Evolutionary conservation across 257 asterid genomes (phyloP).

Genomic region (Nicotiana obtusifolia): DNA sequence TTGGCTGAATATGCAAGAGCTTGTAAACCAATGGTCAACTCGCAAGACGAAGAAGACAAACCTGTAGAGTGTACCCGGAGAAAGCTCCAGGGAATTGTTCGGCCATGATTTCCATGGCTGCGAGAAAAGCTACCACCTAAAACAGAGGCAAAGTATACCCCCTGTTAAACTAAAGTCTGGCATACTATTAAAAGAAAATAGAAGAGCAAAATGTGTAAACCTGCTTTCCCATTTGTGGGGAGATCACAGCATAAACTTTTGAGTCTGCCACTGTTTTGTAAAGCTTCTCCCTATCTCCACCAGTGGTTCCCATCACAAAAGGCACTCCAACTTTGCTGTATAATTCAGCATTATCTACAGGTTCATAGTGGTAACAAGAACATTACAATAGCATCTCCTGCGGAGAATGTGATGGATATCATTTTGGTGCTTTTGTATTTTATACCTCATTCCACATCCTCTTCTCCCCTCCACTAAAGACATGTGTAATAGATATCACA

Average conservation of each 20-base stretch:
- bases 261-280: slow-evolving; percentile 72
- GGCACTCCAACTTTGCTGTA: slow-evolving; percentile 94
- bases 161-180: slow-evolving; percentile 2
- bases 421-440: not conserved
- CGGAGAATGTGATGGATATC: not conserved
- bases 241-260: slow-evolving; percentile 77
- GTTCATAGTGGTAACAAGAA: not conserved
- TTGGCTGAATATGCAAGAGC: not conserved
- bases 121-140: slow-evolving; percentile 96
- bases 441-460: not conserved
- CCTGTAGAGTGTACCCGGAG: slow-evolving; percentile 82
- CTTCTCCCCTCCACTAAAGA: not conserved
- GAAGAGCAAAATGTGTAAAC: slow-evolving; percentile 20
- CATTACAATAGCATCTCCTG: not conserved
- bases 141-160: slow-evolving; percentile 3
- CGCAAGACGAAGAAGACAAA: slow-evolving; percentile 15
- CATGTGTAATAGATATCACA: not conserved
- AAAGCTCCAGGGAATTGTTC: slow-evolving; percentile 95
- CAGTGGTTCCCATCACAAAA: slow-evolving; percentile 96
- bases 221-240: slow-evolving; percentile 99
- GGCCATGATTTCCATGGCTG: slow-evolving; percentile 89
- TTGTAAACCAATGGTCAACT: not conserved
- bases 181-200: not conserved
- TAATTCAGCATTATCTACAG: slow-evolving; percentile 71
- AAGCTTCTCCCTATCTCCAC: slow-evolving; percentile 88